phyloP scores from a whole-genome alignment of 257 asterid species.

The Solanum medicagineum region DNA sequence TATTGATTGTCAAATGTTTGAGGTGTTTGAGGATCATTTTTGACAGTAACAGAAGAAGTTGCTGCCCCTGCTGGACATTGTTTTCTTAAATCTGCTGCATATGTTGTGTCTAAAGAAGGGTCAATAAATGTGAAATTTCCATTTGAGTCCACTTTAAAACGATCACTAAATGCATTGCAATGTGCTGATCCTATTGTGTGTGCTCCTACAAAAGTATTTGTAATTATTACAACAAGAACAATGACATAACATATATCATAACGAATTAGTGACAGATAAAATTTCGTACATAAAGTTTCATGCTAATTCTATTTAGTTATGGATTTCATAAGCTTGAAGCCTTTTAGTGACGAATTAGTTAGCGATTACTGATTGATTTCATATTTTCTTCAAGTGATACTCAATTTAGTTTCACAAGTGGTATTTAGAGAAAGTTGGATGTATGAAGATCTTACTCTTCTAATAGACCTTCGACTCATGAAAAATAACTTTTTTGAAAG shows the following conservation, averaged over 20 bases:
- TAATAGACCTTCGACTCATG: neutral
- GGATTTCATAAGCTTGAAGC: too few relatives aligned
- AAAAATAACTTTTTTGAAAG: neutral
- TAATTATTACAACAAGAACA: neutral
- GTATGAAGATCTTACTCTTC: too few relatives aligned
- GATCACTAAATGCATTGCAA: conserved; percentile 58
- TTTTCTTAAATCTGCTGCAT: conserved; percentile 38
- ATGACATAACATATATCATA: neutral
- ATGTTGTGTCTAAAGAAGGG: conserved; percentile 35
- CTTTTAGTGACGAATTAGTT: too few relatives aligned
- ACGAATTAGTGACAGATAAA: too few relatives aligned
- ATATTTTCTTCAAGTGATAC: too few relatives aligned
- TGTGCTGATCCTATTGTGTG: conserved; percentile 77
- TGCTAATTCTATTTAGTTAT: too few relatives aligned
- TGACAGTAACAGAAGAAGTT: conserved; percentile 20
- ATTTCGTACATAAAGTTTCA: too few relatives aligned
- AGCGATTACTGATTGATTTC: too few relatives aligned
- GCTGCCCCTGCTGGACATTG: conserved; percentile 29
- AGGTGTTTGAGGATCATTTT: conserved; percentile 57
- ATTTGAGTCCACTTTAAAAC: conserved; percentile 36
- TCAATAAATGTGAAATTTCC: conserved; percentile 48
- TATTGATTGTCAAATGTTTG: conserved; percentile 47
- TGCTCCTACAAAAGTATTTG: conserved; percentile 36
- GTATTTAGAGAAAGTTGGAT: neutral
- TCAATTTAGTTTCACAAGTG: neutral